Percentiles rank a stretch among this genome's conserved stretches.
Conservation (phyloP, 345 rosid species). For the Bruguiera sexangula region DNA sequence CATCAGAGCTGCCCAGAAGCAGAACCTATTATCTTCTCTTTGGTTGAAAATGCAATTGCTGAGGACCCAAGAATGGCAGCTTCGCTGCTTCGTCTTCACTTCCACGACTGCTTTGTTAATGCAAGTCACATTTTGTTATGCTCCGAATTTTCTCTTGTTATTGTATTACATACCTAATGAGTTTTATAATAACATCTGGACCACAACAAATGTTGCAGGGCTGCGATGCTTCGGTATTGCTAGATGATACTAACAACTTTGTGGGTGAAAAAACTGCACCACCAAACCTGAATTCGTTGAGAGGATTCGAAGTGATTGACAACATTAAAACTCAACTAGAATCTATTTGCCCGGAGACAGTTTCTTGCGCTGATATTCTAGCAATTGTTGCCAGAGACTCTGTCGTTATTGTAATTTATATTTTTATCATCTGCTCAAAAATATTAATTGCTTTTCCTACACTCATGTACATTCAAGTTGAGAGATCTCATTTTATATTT, state of each 20-base stretch:
- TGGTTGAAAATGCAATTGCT: conserved; percentile 54
- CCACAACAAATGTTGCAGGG: conserved; percentile 42
- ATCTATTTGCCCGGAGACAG: conserved; percentile 64
- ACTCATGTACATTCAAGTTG: too few relatives aligned
- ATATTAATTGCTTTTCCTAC: too few relatives aligned
- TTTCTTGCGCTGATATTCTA: conserved; percentile 88
- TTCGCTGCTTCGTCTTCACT: conserved; percentile 73
- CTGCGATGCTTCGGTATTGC: conserved; percentile 76
- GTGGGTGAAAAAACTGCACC: conserved; percentile 81
- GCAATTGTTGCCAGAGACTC: conserved; percentile 69
- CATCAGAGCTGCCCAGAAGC: conserved; percentile 61
- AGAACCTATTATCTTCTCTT: conserved; percentile 53
- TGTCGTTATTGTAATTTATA: conserved; percentile 51
- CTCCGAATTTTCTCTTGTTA: neutral
- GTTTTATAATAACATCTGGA: too few relatives aligned
- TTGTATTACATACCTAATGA: neutral
- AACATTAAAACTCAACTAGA: conserved; percentile 64
- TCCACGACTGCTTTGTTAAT: conserved; percentile 80
- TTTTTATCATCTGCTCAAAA: neutral
- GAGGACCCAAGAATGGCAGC: conserved; percentile 76
- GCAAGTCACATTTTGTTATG: conserved; percentile 32
- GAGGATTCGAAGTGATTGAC: conserved; percentile 84
- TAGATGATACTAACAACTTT: conserved; percentile 56
- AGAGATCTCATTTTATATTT: too few relatives aligned
- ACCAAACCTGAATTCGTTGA: conserved; percentile 71